phyloP scores from a whole-genome alignment of 139 green algal genomes.

The Closterium sp. region DNA sequence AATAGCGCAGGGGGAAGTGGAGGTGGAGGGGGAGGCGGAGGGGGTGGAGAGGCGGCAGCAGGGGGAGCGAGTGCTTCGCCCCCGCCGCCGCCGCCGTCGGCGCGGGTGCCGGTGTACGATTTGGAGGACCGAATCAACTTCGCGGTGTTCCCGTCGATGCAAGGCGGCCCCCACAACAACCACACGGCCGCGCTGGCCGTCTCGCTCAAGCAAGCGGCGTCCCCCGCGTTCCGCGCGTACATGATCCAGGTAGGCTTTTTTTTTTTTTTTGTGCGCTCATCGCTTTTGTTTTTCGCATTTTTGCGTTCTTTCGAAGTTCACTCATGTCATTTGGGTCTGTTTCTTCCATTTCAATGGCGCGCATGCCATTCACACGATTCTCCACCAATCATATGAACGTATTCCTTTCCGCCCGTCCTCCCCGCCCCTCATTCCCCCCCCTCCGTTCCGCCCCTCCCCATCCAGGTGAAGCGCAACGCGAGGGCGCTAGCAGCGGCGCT shows the following conservation, averaged over 20 bases:
- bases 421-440: too few species aligned
- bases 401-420: too few species aligned
- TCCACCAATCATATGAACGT: too few species aligned
- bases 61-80: not conserved
- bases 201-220: conserved; percentile 67
- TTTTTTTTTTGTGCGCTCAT: too few species aligned
- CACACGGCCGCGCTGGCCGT: conserved; percentile 82
- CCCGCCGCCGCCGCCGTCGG: not conserved
- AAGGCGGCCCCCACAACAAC: conserved; percentile 88
- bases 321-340: too few species aligned
- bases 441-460: conserved; percentile 48
- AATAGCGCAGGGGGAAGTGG: not conserved
- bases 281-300: too few species aligned
- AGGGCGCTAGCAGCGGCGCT: conserved; percentile 65
- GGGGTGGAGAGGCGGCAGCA: not conserved
- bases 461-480: conserved; percentile 74
- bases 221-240: conserved; percentile 30
- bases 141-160: conserved; percentile 81
- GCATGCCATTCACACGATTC: too few species aligned
- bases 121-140: conserved; percentile 85
- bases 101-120: conserved; percentile 53
- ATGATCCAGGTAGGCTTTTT: conserved; percentile 57
- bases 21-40: not conserved
- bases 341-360: too few species aligned
- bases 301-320: too few species aligned